Evolutionary conservation across 1,284 basidiomycete species (phyloP).

Genomic region (Naganishia cerealis): DNA sequence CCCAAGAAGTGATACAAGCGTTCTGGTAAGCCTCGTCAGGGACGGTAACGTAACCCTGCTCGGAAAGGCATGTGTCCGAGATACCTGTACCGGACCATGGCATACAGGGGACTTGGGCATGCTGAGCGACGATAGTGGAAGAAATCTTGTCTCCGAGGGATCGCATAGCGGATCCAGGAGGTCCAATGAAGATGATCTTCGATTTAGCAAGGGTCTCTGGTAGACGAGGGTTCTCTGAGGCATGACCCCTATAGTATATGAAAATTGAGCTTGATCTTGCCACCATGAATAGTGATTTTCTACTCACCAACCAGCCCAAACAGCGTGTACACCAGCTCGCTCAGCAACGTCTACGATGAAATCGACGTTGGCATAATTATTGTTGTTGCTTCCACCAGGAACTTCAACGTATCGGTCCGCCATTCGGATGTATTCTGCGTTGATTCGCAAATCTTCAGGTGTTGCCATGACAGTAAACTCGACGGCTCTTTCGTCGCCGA

Average conservation of each 20-base stretch:
- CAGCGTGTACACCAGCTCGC: slow-evolving; percentile 93
- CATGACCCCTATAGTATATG: slow-evolving; percentile 68
- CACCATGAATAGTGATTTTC: neutral
- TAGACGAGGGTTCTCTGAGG: slow-evolving; percentile 97
- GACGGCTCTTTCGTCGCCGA: slow-evolving; percentile 91
- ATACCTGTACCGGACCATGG: slow-evolving; percentile 97
- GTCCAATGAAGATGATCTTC: slow-evolving; percentile 98
- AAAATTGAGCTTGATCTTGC: slow-evolving; percentile 3
- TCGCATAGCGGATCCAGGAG: slow-evolving; percentile 97
- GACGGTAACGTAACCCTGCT: slow-evolving; percentile 89
- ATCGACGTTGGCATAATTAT: slow-evolving; percentile 99
- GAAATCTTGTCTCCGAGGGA: slow-evolving; percentile 99
- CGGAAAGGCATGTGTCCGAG: slow-evolving; percentile 79
- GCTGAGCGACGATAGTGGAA: slow-evolving; percentile 97
- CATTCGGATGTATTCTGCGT: slow-evolving; percentile 99
- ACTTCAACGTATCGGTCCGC: slow-evolving; percentile 99
- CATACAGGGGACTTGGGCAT: slow-evolving; percentile 97
- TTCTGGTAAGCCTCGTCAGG: slow-evolving; percentile 84
- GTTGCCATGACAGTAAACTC: slow-evolving; percentile 99
- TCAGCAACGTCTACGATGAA: slow-evolving; percentile 98
- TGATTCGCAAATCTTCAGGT: slow-evolving; percentile 91
- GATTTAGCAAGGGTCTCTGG: slow-evolving; percentile 89
- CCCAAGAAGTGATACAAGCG: slow-evolving; percentile 86
- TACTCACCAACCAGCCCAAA: slow-evolving; percentile 93
- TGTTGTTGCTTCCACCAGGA: slow-evolving; percentile 96